phyloP scores from a whole-genome alignment of 768 basidiomycete genomes.

The Cystobasidiopsis lactophilus region DNA sequence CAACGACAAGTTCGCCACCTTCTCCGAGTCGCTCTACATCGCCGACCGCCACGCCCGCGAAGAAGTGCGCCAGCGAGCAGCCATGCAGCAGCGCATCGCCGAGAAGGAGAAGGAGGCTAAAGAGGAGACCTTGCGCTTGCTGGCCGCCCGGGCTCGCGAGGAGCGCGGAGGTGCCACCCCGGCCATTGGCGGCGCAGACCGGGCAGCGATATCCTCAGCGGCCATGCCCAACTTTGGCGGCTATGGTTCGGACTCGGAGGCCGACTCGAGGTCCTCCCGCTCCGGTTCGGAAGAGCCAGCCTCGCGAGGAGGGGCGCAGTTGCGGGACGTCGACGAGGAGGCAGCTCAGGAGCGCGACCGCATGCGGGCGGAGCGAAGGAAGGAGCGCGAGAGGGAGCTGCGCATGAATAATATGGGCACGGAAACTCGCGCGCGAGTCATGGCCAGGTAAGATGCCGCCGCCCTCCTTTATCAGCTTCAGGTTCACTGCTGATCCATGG shows the following conservation, averaged over 20 bases:
- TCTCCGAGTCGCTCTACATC: constrained; percentile 84
- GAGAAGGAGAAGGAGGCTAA: constrained; percentile 94
- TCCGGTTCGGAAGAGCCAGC: constrained; percentile 6
- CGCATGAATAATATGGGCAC: constrained; percentile 98
- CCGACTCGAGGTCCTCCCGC: background rate
- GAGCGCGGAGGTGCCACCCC: constrained; percentile 54
- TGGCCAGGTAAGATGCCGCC: constrained; percentile 60
- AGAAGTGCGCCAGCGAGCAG: constrained; percentile 81
- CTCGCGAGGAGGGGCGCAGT: constrained; percentile 9
- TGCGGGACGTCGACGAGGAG: constrained; percentile 32
- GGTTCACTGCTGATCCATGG: background rate
- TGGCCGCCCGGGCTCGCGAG: constrained; percentile 88
- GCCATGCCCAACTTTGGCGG: constrained; percentile 30
- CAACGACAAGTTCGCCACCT: constrained; percentile 97
- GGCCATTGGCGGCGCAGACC: constrained; percentile 31
- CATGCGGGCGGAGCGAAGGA: constrained; percentile 75
- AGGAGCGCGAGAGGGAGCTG: constrained; percentile 90
- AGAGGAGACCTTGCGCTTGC: constrained; percentile 78
- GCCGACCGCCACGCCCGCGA: constrained; percentile 95
- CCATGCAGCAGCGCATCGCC: constrained; percentile 97
- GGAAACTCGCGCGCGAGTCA: constrained; percentile 83
- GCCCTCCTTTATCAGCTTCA: constrained; percentile 16
- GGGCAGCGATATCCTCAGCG: constrained; percentile 41
- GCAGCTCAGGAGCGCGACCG: constrained; percentile 65
- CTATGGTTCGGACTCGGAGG: constrained; percentile 59